Base-by-base conservation (phyloP, 1,139 yeast species). In the Yamadazyma buinensis region DNA sequence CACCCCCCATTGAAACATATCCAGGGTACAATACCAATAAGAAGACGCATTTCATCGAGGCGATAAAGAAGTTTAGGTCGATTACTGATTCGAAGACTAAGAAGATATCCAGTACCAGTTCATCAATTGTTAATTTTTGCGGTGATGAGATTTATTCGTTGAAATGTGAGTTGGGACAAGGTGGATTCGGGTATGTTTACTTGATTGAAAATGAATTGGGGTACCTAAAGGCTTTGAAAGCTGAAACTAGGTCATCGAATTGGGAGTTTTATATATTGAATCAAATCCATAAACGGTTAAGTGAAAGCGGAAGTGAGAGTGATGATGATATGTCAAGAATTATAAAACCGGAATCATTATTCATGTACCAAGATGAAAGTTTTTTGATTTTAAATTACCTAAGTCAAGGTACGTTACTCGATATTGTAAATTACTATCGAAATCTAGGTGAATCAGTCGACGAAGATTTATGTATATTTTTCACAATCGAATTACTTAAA, bases 241-340 rank as follows among this genome's bases (percentile, higher is more conserved):
- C 84, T 10, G 90, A 84, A 49, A 65, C 72, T 15, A 88, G 92
- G 0, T 62, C 87, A 0, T 75, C 78, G 26, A 67, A 77, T 9
- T 88, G 96, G 96, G 97, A 88, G 54, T 85, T 75, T 48, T 87
- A 84, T 51, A 77, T 87, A 19, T 60, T 85, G 36, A 70, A 61
- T 23, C 80, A 77, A 47, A 61, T 84, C 8, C 77, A 74, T 33
- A 48, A 59, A 15, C 50, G 75, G 35, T 47, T 68, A 17, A 22
- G 34, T 12, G 29, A 29, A 15, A 39, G 47, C 5, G 38, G 30
- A 20, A 22, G 34, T 12, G 29, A 29, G 15, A 39, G 47, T 5
- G 38, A 31, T 19, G 12, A 35, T 5, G 28, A 37, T 13, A 38
- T 38, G 3, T 26, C 38, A 3, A 33, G 48, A 32, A 40, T 49